Percentiles rank a stretch among this genome's conserved stretches.
These are phyloP conservation scores for Combretum micranthum DNA, from an alignment of 345 rosid genomes.

Conservation along the genomic window DNA sequence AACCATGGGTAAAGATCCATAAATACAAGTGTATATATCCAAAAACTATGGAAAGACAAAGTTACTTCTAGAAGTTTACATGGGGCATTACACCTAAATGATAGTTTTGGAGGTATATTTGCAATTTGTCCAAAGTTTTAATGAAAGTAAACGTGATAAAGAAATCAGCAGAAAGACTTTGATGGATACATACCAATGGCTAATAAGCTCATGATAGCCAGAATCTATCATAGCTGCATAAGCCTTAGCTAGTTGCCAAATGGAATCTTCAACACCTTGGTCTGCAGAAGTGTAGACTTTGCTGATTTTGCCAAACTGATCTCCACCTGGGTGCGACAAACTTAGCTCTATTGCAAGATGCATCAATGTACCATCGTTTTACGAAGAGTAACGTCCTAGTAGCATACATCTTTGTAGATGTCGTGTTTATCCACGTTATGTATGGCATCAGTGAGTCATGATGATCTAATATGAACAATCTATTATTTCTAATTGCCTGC, in stretches of 20 bases:
- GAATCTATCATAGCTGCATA: conserved; percentile 75
- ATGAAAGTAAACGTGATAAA: too few species aligned
- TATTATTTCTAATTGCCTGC: conserved; percentile 53
- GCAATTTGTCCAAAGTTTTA: too few species aligned
- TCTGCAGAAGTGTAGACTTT: conserved; percentile 64
- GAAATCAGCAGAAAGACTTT: background rate
- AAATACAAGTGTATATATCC: background rate
- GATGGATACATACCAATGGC: conserved; percentile 58
- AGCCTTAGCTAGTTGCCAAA: conserved; percentile 85
- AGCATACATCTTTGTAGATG: conserved; percentile 54
- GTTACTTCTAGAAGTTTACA: background rate
- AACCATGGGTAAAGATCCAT: background rate
- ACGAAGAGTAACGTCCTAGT: conserved; percentile 60
- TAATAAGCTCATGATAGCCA: conserved; percentile 75
- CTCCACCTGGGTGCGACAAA: conserved; percentile 58
- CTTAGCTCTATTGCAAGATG: conserved; percentile 74
- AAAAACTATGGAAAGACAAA: background rate
- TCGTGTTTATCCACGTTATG: conserved; percentile 49
- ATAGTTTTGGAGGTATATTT: too few species aligned
- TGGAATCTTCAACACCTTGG: conserved; percentile 47
- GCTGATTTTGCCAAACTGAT: conserved; percentile 41
- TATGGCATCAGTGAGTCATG: conserved; percentile 73
- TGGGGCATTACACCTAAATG: too few species aligned
- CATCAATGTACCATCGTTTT: conserved; percentile 61
- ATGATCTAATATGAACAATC: conserved; percentile 66